A percentile compares a stretch with the other conserved stretches of the same genome.
These are phyloP conservation scores for Globisporangium megalacanthum DNA, from an alignment of 352 stramenopile genomes.

Conservation along the genomic window DNA sequence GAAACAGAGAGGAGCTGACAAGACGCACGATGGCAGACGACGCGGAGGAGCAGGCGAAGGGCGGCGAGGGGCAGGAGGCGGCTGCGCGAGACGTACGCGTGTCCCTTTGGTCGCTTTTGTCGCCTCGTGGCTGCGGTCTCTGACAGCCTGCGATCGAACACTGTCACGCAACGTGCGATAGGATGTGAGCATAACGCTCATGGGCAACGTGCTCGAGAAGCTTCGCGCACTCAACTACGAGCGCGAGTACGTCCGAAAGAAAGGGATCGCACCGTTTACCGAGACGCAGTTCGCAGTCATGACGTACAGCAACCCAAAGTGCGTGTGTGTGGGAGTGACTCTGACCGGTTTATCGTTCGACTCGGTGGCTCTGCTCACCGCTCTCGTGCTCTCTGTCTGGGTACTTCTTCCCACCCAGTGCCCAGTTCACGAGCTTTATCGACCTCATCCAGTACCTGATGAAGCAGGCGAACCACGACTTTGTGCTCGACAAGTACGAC, in stretches of 20 bases:
- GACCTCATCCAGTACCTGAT: constrained; percentile 69
- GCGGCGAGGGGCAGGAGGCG: no score
- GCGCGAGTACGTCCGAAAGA: constrained; percentile 69
- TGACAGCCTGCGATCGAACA: not conserved
- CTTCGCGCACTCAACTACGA: constrained; percentile 77
- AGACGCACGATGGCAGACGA: no score
- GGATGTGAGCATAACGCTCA: constrained; percentile 75
- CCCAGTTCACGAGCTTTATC: constrained; percentile 78
- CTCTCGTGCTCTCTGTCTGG: no score
- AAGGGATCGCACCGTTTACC: constrained; percentile 55
- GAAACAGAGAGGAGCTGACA: no score
- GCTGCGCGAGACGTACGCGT: not conserved
- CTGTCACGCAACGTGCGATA: constrained; percentile 15
- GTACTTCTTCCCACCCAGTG: constrained; percentile 15
- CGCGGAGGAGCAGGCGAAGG: no score
- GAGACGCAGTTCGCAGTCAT: constrained; percentile 71
- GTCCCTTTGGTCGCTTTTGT: no score
- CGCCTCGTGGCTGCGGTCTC: no score
- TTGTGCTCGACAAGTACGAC: constrained; percentile 86
- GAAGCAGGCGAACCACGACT: constrained; percentile 73
- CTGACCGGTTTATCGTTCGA: not conserved
- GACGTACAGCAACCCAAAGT: constrained; percentile 48
- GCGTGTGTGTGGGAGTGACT: not conserved
- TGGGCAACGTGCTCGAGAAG: constrained; percentile 84
- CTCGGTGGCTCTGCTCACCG: not conserved